These are phyloP conservation scores for Cymodocea nodosa DNA, from an alignment of 116 monocot genomes.

Conservation along the genomic window DNA sequence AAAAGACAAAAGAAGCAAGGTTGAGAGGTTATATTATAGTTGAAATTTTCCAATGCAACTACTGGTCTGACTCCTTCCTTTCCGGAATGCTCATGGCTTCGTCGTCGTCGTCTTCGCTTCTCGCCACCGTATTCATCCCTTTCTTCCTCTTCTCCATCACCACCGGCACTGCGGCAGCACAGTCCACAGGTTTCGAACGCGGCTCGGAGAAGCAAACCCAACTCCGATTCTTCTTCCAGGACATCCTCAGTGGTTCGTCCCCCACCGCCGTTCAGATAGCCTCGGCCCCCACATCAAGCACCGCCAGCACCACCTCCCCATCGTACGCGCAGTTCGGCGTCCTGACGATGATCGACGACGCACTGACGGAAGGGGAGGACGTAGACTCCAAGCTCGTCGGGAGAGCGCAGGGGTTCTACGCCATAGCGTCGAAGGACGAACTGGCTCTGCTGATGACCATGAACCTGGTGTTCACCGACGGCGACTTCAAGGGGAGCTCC, in stretches of 20 bases:
- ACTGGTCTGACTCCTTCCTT: too few species aligned
- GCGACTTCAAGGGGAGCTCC: slow-evolving; percentile 31
- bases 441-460: slow-evolving; percentile 25
- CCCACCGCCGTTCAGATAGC: slow-evolving; percentile 6
- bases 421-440: slow-evolving; percentile 16
- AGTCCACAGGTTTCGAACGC: background rate
- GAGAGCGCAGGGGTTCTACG: slow-evolving; percentile 48
- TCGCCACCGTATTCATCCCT: background rate
- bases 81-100: background rate
- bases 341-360: slow-evolving; percentile 11
- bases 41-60: too few species aligned
- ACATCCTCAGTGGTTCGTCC: slow-evolving; percentile 7
- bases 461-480: slow-evolving; percentile 26
- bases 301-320: background rate
- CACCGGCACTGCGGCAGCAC: background rate
- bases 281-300: background rate
- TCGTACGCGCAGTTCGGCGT: slow-evolving; percentile 6
- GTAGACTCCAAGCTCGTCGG: slow-evolving; percentile 12
- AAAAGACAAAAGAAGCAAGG: too few species aligned
- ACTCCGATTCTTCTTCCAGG: slow-evolving; percentile 18
- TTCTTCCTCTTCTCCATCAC: background rate
- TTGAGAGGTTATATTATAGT: too few species aligned
- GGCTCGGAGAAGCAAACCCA: slow-evolving; percentile 13
- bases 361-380: slow-evolving; percentile 7
- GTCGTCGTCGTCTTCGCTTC: background rate